These are phyloP conservation scores for Colletotrichum magnum DNA, from an alignment of 2,329 filamentous ascomycete species.

Conservation along the genomic window DNA sequence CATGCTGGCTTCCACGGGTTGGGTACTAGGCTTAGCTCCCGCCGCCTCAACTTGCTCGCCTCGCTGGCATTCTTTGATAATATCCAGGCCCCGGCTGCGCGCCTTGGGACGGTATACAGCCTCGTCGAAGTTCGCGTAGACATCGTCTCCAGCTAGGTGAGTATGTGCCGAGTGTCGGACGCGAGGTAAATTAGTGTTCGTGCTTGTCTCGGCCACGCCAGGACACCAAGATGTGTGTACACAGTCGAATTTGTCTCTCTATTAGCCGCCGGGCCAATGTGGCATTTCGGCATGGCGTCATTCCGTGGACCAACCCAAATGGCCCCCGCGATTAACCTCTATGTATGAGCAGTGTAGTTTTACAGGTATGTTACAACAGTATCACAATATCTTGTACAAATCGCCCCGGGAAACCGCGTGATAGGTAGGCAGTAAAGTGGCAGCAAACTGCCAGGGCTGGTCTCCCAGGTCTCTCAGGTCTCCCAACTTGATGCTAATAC, in stretches of 20 bases:
- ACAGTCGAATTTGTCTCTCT: not conserved
- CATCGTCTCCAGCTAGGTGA: not conserved
- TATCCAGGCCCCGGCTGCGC: conserved; percentile 2
- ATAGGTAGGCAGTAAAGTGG: too few relatives aligned
- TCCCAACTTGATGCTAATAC: not conserved
- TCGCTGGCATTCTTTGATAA: not conserved
- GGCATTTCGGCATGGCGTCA: not conserved
- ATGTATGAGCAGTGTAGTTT: not conserved
- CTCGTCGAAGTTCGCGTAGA: too few relatives aligned
- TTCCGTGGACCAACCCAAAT: not conserved
- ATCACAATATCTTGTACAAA: not conserved
- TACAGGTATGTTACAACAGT: conserved; percentile 15
- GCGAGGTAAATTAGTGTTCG: too few relatives aligned
- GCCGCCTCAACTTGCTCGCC: conserved; percentile 6
- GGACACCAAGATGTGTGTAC: not conserved
- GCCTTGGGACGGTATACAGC: not conserved
- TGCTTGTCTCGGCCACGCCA: not conserved
- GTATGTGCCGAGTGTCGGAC: not conserved
- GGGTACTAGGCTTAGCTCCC: conserved; percentile 10
- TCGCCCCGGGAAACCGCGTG: not conserved
- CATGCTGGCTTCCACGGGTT: not conserved
- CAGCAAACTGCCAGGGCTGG: too few relatives aligned
- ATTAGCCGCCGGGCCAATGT: not conserved
- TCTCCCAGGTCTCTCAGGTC: not conserved
- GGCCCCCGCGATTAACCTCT: not conserved